Base-by-base conservation (phyloP, 257 asterid genomes). In the Ophiorrhiza pumila region DNA sequence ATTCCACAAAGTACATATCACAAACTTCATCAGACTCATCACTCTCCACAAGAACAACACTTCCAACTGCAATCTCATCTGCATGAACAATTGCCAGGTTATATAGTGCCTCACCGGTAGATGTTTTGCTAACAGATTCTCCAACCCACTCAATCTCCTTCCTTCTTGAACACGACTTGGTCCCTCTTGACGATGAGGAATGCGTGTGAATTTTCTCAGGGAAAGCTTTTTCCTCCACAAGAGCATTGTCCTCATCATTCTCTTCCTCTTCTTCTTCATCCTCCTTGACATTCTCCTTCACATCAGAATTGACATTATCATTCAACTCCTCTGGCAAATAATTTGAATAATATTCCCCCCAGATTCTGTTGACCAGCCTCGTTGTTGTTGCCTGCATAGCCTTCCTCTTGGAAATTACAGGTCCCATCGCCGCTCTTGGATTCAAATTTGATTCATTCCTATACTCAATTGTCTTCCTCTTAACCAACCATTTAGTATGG, bases 381-480 rank as follows among this genome's bases (percentile, higher is more conserved):
- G 99, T 91, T 14, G 97, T 87, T 14, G 99, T 91, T 23, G 99
- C 99, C 79, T 90, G 96, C 99, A 94, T 94, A 59, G 99, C 87
- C 85, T 90, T 90, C 83, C 89, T 87, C 80, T 86, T 88, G 49
- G 98, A 92, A 47, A 83, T 81, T 68, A 83, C 85, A 59, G 96
- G 89, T 61, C 67, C 93, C 85, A 91, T 86, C 58, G 86, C 90
- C 41, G 95, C 95, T 83, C 97, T 85, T 18, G 99, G 99, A 82
- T 94, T 94, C 71, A 86, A 75, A 78, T 94, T 94, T 50, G 59
- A 81, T 50, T 25, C 88, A 50, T 70, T 63, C 77, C 96, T 86
- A 45, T 71, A 82, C 76, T 90, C 73, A 77, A 85, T 49, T 84
- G 86, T 88, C 90, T 94, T 91, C 81, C 88, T 91, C 96, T 90